Base-by-base conservation (phyloP, 208 protist species). In the Herpetomonas muscarum region DNA sequence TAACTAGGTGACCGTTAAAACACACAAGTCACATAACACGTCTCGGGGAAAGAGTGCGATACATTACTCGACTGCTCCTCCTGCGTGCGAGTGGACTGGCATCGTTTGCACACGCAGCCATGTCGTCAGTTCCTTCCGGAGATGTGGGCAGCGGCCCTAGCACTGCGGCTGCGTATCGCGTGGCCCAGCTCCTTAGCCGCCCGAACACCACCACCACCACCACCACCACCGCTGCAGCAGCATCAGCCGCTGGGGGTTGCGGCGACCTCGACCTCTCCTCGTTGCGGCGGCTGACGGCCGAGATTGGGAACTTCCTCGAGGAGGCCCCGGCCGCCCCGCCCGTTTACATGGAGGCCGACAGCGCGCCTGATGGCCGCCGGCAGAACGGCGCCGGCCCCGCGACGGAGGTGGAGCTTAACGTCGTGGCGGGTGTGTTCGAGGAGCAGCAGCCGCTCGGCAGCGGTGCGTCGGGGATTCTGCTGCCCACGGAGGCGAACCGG, bases 361-460 rank as follows among this genome's bases (percentile, higher is more conserved):
- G 52, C 25, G 59, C 55, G 47, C 17, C 52, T 21, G 22, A 28
- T 3, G 51, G 31, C 10, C 34, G 25, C 2, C 36, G 13, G 22
- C 36, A 4, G 26, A 24, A 12, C 0, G 21, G 17, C 42, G 32
- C 17, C 32, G 5, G 9, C 1, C 37, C n/a, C 32, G 36, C 25
- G 52, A 55, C 24, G 59, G 63, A 76, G 44, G 71, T 93, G 41
- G 72, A 92, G 50, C 75, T 95, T 15, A 87, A 61, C 49, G 79
- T 95, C 10, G 85, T 95, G 2, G 85, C 89, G 0, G 89, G 89
- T 9, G 89, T 95, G 39, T 55, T 95, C 6, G 80, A 94, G 65
- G 66, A 74, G 25, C 51, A 59, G 29, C 52, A 63, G 3, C 15
- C 17, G 6, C 21, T 47, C 19, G 49, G 44, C 21, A 67, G 55